These are phyloP conservation scores for Selenicereus undatus DNA, from an alignment of 148 eudicot genomes.

Conservation along the genomic window DNA sequence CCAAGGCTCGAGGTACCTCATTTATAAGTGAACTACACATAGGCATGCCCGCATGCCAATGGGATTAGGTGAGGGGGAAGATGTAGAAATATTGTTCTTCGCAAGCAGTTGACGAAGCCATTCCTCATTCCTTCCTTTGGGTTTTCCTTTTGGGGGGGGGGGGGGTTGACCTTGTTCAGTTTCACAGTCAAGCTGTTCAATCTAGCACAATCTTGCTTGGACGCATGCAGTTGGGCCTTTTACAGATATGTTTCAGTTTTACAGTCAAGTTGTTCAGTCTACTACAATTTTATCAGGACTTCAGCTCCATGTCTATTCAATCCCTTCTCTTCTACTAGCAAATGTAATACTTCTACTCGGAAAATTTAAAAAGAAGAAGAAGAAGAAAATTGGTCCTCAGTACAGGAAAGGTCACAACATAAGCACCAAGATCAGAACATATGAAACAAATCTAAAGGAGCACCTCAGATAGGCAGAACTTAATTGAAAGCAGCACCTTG, in stretches of 20 bases:
- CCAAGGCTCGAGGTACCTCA: neutral
- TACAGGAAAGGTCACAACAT: neutral
- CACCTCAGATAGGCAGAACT: neutral
- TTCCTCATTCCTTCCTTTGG: neutral
- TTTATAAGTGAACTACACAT: neutral
- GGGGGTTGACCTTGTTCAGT: neutral
- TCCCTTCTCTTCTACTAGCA: neutral
- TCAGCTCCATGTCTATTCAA: neutral
- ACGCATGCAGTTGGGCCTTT: too few species aligned
- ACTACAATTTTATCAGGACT: neutral
- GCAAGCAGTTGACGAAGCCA: neutral
- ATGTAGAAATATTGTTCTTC: neutral
- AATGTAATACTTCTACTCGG: neutral
- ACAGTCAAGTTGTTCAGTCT: too few species aligned
- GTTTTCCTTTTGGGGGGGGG: neutral
- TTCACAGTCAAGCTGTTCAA: too few species aligned
- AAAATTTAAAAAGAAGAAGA: neutral
- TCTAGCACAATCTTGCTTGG: too few species aligned
- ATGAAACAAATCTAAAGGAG: too few species aligned
- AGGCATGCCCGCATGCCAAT: neutral
- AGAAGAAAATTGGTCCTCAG: neutral
- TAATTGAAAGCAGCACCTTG: neutral
- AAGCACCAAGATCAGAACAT: neutral
- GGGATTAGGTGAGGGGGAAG: neutral
- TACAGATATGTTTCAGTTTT: too few species aligned